These are phyloP conservation scores for Parasitella parasitica DNA, from an alignment of 371 early-diverging fungal species.

Conservation along the genomic window DNA sequence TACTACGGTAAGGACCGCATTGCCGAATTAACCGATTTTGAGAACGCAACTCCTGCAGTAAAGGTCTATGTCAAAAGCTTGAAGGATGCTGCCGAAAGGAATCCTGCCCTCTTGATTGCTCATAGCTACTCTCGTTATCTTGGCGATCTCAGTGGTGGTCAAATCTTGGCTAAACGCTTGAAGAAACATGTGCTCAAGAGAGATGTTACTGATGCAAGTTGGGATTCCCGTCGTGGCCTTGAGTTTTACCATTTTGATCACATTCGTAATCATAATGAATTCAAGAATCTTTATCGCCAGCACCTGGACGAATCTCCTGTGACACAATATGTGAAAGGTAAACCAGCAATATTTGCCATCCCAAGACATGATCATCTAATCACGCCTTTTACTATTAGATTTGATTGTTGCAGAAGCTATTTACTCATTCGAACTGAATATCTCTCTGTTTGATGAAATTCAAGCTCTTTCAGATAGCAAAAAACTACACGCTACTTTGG, in stretches of 20 bases:
- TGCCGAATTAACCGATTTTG: slow-evolving; percentile 31
- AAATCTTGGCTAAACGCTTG: slow-evolving; percentile 55
- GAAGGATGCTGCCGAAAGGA: slow-evolving; percentile 38
- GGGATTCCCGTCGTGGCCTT: slow-evolving; percentile 49
- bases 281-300: slow-evolving; percentile 56
- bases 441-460: slow-evolving; percentile 47
- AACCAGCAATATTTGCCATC: neutral
- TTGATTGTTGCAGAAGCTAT: slow-evolving; percentile 41
- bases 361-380: neutral
- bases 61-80: slow-evolving; percentile 45
- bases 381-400: slow-evolving; percentile 15
- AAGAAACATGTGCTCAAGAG: slow-evolving; percentile 50
- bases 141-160: slow-evolving; percentile 65
- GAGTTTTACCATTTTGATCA: slow-evolving; percentile 51
- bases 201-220: slow-evolving; percentile 30
- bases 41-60: slow-evolving; percentile 52
- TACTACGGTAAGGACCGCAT: slow-evolving; percentile 54
- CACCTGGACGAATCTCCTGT: slow-evolving; percentile 42
- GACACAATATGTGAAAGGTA: slow-evolving; percentile 33
- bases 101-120: slow-evolving; percentile 57
- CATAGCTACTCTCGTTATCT: slow-evolving; percentile 63
- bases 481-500: slow-evolving; percentile 20
- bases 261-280: slow-evolving; percentile 51
- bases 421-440: slow-evolving; percentile 42
- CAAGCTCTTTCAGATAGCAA: slow-evolving; percentile 33